Evolutionary conservation across 2,329 filamentous ascomycete genomes (phyloP), one percentile per base, ranked within the genome.

Genomic region (Lachnellula arida): DNA sequence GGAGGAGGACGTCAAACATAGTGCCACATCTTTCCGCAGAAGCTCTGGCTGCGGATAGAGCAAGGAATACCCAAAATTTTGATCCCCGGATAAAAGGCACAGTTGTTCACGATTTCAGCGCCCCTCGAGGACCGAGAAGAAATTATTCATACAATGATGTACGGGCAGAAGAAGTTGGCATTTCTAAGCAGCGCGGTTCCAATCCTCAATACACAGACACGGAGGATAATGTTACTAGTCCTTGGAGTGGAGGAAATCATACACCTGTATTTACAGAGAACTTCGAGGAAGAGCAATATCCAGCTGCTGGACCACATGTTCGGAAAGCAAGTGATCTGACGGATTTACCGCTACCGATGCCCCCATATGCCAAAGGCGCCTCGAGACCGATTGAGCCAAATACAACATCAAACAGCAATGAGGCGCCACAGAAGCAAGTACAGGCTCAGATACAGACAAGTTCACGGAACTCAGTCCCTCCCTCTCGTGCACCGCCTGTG

Each of bases 61-160:
- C 51, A 57, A 62, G 54, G 56, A 62, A 55, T 22, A 63, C 28
- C 62, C 72, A 46, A 70, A 72, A 22, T 67, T 85, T 86, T 62
- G 84, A 87, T 63, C 84, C 84, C 17, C 77, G 82, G 9, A 88
- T 88, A 60, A 78, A 77, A 64, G 85, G 81, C 49, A 88, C 81
- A 7, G 75, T 78, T 47, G 78, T 86, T 49, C 85, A 88, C 66
- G 85, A 84, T 68, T 87, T 86, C 63, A 86, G 82, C 64, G 82
- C 81, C 0, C 84, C 83, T 1, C 74, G 82, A 15, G n/a, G 37
- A 49, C 76, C 75, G 23, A 77, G 73, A 58, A 76, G 70, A 46
- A 69, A 73, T 28, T 60, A 74, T 3, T 70, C 72, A 23, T 72
- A 61, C 28, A 62, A 56, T 50, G 65, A 68, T 63, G 51, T 60